A percentile compares a stretch with the other conserved stretches of the same genome.
Evolutionary conservation across 83 land plant species (phyloP).

Genomic region (Picea mariana): DNA sequence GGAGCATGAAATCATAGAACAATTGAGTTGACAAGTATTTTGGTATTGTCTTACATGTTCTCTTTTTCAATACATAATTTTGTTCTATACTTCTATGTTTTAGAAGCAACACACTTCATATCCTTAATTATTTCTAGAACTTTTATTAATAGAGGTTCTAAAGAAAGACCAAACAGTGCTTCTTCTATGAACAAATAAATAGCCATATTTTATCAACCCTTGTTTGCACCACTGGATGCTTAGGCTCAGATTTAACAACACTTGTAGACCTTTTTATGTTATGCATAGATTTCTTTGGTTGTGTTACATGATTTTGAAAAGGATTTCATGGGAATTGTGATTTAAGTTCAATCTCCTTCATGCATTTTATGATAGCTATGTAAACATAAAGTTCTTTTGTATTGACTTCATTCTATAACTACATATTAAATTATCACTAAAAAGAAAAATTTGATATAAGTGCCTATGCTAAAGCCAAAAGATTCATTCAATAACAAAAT

Average conservation of each 20-base stretch:
- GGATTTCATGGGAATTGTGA: conserved; percentile 69
- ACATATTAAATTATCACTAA: background rate
- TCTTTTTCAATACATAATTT: background rate
- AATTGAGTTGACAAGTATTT: background rate
- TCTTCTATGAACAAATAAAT: background rate
- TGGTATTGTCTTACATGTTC: background rate
- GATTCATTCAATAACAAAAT: background rate
- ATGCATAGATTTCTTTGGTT: conserved; percentile 89
- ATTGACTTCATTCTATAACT: conserved; percentile 67
- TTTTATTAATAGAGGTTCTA: background rate
- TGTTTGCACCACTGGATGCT: conserved; percentile 39
- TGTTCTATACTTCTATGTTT: background rate
- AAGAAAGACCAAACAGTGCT: conserved; percentile 3
- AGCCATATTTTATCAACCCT: conserved; percentile 3
- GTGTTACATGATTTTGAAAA: conserved; percentile 72
- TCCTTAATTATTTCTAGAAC: conserved; percentile 22
- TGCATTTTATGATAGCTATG: conserved; percentile 87
- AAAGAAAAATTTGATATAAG: background rate
- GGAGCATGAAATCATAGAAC: background rate
- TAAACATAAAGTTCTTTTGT: conserved; percentile 82
- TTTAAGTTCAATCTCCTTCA: conserved; percentile 88
- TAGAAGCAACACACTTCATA: background rate
- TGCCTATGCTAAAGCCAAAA: background rate
- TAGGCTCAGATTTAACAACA: conserved; percentile 76
- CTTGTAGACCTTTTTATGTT: conserved; percentile 82